phyloP scores from a whole-genome alignment of 2,329 filamentous ascomycete genomes.

The Arthrobotrys musiformis region DNA sequence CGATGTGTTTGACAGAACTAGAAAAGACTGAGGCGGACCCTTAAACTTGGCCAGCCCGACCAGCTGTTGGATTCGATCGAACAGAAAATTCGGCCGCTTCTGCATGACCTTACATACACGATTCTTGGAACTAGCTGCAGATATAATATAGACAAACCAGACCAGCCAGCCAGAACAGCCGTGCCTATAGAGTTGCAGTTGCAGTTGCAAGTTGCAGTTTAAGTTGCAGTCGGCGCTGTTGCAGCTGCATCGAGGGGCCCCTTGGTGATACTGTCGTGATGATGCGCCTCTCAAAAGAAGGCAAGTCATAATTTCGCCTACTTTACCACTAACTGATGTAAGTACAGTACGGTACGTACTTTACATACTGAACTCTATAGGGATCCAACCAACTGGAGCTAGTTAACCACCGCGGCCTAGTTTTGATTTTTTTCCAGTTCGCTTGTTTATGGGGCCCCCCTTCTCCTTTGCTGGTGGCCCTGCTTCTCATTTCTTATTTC shows the following conservation, averaged over 20 bases:
- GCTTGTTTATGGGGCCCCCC: conserved; percentile 49
- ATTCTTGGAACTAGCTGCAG: conserved; percentile 40
- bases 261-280: conserved; percentile 47
- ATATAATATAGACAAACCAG: conserved; percentile 15
- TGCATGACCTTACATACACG: conserved; percentile 54
- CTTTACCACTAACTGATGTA: conserved; percentile 40
- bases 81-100: conserved; percentile 52
- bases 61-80: conserved; percentile 32
- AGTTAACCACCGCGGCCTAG: conserved; percentile 54
- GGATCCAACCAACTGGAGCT: conserved; percentile 54
- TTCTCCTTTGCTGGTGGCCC: conserved; percentile 50
- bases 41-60: conserved; percentile 49
- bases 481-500: conserved; percentile 55
- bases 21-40: conserved; percentile 46
- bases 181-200: conserved; percentile 25
- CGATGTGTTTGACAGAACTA: conserved; percentile 41
- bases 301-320: conserved; percentile 56
- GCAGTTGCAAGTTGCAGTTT: too few species aligned
- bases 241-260: conserved; percentile 48
- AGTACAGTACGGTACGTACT: not conserved
- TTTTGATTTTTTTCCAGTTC: conserved; percentile 51
- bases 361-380: conserved; percentile 37
- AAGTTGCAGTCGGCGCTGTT: conserved; percentile 35
- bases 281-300: conserved; percentile 52
- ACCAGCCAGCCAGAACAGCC: too few species aligned